A percentile compares a stretch with the other conserved stretches of the same genome.
phyloP scores from a whole-genome alignment of 129 eudicot genomes.

The Mikania micrantha region DNA sequence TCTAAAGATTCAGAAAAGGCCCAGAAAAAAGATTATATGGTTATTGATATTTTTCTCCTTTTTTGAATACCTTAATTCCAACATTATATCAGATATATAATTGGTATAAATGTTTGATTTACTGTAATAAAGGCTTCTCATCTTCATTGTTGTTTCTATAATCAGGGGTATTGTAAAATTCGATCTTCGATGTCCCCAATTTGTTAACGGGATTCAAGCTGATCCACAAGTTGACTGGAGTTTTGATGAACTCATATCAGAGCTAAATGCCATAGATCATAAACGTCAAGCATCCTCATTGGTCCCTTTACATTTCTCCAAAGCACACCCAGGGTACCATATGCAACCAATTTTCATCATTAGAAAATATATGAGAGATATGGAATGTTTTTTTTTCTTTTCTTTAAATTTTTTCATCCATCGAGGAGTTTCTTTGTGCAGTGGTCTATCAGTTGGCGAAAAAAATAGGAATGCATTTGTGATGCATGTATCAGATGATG shows the following conservation, averaged over 20 bases:
- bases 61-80: neutral
- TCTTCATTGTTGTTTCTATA: neutral
- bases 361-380: neutral
- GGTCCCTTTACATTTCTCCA: slow-evolving; percentile 35
- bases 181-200: slow-evolving; percentile 40
- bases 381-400: neutral
- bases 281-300: slow-evolving; percentile 43
- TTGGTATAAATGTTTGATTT: neutral
- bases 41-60: neutral
- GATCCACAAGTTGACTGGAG: slow-evolving; percentile 93
- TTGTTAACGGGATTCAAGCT: slow-evolving; percentile 40
- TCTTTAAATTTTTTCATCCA: neutral
- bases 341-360: neutral
- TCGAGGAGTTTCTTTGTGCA: slow-evolving; percentile 15
- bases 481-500: slow-evolving; percentile 62
- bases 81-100: neutral
- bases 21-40: neutral
- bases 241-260: slow-evolving; percentile 56
- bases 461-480: slow-evolving; percentile 43
- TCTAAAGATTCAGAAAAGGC: neutral
- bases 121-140: neutral
- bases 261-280: slow-evolving; percentile 57
- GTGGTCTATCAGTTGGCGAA: slow-evolving; percentile 32
- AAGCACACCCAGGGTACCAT: slow-evolving; percentile 37
- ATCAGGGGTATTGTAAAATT: slow-evolving; percentile 48